phyloP scores from a whole-genome alignment of 768 basidiomycete species.

The Lentinus tigrinus region DNA sequence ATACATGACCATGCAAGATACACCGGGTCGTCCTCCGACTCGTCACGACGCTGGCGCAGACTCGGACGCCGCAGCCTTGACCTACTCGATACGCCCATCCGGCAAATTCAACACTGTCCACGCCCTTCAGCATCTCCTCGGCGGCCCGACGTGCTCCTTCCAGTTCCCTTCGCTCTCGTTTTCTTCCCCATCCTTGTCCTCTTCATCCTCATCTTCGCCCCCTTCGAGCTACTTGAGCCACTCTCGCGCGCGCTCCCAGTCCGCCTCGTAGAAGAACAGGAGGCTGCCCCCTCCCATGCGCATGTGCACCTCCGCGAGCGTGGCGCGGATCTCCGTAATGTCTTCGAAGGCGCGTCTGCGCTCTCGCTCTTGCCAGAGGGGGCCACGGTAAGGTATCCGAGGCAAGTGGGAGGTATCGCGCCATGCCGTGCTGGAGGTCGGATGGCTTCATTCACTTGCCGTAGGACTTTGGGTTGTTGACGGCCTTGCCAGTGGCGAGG shows the following conservation, averaged over 20 bases:
- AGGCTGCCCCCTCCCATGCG: constrained; percentile 83
- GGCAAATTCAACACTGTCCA: constrained; percentile 64
- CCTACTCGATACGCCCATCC: constrained; percentile 51
- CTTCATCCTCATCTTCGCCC: constrained; percentile 37
- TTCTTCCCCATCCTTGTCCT: constrained; percentile 33
- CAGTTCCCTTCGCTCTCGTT: constrained; percentile 23
- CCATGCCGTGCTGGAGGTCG: constrained; percentile 75
- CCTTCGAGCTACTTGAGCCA: constrained; percentile 38
- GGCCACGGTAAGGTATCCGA: neutral
- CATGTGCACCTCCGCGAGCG: constrained; percentile 56
- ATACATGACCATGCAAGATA: too few species aligned
- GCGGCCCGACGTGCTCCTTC: constrained; percentile 37
- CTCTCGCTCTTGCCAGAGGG: constrained; percentile 1
- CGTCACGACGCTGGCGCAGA: too few species aligned
- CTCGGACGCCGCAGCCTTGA: constrained; percentile 27
- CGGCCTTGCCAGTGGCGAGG: constrained; percentile 49
- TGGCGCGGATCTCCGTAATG: constrained; percentile 47
- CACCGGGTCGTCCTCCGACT: too few species aligned
- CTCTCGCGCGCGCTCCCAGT: constrained; percentile 39
- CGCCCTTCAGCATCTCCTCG: constrained; percentile 71
- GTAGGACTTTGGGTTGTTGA: constrained; percentile 70
- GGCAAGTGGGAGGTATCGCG: constrained; percentile 68
- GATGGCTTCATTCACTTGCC: constrained; percentile 71
- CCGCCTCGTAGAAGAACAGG: constrained; percentile 78
- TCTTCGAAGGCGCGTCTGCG: constrained; percentile 32